Conservation (phyloP, 768 basidiomycete genomes). For the Pulveroboletus sp. region DNA sequence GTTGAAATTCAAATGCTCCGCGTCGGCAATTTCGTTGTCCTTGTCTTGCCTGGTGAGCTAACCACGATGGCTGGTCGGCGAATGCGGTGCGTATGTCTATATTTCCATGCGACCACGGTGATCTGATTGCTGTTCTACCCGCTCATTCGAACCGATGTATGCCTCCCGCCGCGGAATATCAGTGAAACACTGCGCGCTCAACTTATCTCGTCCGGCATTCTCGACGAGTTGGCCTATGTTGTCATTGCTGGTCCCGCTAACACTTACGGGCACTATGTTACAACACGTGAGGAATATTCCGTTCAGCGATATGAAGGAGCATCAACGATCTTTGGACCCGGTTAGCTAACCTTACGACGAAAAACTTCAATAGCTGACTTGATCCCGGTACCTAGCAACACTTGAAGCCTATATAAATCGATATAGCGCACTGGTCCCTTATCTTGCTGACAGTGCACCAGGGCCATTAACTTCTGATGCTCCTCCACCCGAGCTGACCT, state of each 20-base stretch:
- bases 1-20: conserved; percentile 78
- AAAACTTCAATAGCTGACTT: background rate
- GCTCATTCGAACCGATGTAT: background rate
- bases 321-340: conserved; percentile 70
- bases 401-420: conserved; percentile 79
- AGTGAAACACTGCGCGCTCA: conserved; percentile 64
- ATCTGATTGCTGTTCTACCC: conserved; percentile 4
- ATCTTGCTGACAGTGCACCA: conserved; percentile 45
- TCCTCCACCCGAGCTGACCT: conserved; percentile 59
- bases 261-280: conserved; percentile 70
- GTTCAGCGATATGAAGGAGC: conserved; percentile 80
- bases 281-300: conserved; percentile 68
- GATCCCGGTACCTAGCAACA: conserved; percentile 41
- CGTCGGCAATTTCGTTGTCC: conserved; percentile 69
- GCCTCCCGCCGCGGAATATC: background rate
- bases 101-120: background rate
- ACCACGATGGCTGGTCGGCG: conserved; percentile 82
- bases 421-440: conserved; percentile 62
- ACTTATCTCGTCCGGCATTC: conserved; percentile 57
- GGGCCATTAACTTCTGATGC: conserved; percentile 57
- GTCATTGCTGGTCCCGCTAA: conserved; percentile 81
- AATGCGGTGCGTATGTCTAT: conserved; percentile 48
- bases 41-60: conserved; percentile 72
- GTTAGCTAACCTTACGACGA: conserved; percentile 37
- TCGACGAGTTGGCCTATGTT: conserved; percentile 67